Conservation (phyloP, 306 rosid genomes). For the Oemleria cerasiformis region DNA sequence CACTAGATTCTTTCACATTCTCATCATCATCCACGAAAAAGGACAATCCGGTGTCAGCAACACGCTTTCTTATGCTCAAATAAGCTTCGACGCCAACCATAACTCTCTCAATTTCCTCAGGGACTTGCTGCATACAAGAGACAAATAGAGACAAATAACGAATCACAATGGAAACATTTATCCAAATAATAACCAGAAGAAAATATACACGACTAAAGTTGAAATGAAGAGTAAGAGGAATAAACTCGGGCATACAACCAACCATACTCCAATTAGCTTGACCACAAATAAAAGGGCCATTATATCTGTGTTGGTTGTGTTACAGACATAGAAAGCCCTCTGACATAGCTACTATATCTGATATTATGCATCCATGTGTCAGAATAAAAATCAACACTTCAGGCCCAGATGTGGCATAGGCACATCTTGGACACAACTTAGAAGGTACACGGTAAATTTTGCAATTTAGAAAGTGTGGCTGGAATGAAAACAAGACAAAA, state of each 20-base stretch:
- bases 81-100: constrained; percentile 92
- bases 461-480: neutral
- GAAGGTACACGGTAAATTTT: neutral
- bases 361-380: neutral
- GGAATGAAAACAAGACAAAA: neutral
- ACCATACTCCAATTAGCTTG: neutral
- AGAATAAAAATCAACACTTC: neutral
- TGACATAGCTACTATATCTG: neutral
- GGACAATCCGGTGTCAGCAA: constrained; percentile 66
- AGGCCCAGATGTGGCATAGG: neutral
- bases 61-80: constrained; percentile 83
- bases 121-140: constrained; percentile 72
- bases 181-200: neutral
- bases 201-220: neutral
- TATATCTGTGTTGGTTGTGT: neutral
- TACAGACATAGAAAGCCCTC: neutral
- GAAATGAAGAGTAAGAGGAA: neutral
- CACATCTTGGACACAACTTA: neutral
- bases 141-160: neutral
- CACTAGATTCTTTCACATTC: constrained; percentile 37
- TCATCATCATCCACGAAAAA: constrained; percentile 75
- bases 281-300: neutral
- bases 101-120: constrained; percentile 94
- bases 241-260: neutral
- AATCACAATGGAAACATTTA: neutral